Base-by-base conservation (phyloP, 805 yeast species). In the Saccharomycopsis olivae region DNA sequence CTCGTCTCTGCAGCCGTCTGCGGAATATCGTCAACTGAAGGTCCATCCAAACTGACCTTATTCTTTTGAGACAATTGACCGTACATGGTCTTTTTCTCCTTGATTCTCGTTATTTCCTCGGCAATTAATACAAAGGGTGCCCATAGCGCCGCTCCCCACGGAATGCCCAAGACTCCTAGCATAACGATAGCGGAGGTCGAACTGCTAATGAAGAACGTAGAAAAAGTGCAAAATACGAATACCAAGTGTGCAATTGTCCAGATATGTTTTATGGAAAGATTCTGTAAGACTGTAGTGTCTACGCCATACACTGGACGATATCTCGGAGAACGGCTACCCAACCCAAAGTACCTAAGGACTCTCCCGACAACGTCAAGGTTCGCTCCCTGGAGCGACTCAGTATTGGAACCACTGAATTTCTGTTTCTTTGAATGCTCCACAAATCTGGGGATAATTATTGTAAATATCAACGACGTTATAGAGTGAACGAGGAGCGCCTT, bases 131-230 rank as follows among this genome's bases (percentile, higher is more conserved):
- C 75, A 53, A 74, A 76, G 5, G 83, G 83, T 2, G 77, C 75
- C 83, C 83, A 76, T 14, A 73, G 61, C 0, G 80, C 76, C 43
- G 64, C 64, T 1, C 82, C 81, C 83, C 83, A 76, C 0, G 80
- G 68, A 16, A 75, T 57, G 2, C 83, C 83, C 33, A 74, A 52
- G 13, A 74, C 49, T 0, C 65, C 75, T 48, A 75, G 69, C 52
- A 75, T 52, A 0, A 59, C 47, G 6, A 73, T 65, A 1, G 77
- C 80, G 10, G 53, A 58, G 0, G 39, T 39, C 5, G 71, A 69
- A 5, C 57, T 56, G 2, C 49, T 30, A 17, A 73, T 62, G 38
- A 65, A 64, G 38, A 71, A 67, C 0, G 81, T 72, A 1, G 64
- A 48, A 4, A 62, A 28, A 59, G 71, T 71, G 27, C 73, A 67